phyloP scores from a whole-genome alignment of 139 green algal species.

The Microglena sp. region DNA sequence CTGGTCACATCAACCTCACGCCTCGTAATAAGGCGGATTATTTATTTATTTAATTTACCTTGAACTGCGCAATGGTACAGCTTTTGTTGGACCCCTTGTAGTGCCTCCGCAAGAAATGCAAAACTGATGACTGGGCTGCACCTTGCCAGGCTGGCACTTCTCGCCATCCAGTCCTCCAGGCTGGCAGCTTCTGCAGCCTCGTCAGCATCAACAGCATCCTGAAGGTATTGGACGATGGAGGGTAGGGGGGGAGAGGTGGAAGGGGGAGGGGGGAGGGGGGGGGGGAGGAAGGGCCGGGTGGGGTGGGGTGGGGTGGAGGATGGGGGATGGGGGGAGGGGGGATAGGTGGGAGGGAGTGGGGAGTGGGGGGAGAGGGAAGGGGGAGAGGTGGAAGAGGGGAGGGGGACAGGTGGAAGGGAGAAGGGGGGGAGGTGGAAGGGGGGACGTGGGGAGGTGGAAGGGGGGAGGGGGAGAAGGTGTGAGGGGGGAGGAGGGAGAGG shows the following conservation, averaged over 20 bases:
- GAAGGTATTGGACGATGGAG: not conserved
- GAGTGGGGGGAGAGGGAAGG: not conserved
- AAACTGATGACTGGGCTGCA: too few relatives aligned
- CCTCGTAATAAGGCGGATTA: too few relatives aligned
- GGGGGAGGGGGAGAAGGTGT: not conserved
- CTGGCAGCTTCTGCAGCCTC: constrained; percentile 42
- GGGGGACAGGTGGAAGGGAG: not conserved
- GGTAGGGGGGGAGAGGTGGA: too few relatives aligned
- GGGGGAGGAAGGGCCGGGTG: not conserved
- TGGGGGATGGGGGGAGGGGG: not conserved
- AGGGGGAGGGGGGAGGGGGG: not conserved
- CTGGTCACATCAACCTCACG: too few relatives aligned
- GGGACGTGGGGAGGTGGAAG: not conserved
- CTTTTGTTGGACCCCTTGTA: too few relatives aligned
- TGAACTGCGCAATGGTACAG: too few relatives aligned
- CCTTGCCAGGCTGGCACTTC: constrained; percentile 41
- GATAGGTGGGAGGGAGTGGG: not conserved
- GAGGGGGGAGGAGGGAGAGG: not conserved
- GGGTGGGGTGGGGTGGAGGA: not conserved
- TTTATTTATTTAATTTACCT: too few relatives aligned
- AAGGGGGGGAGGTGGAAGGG: not conserved
- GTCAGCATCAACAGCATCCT: constrained; percentile 43
- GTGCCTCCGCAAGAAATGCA: too few relatives aligned
- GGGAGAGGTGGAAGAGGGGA: not conserved
- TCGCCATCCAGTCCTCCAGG: constrained; percentile 48